These are phyloP conservation scores for Triangularia verruculosa DNA, from an alignment of 2,329 filamentous ascomycete genomes.

Conservation along the genomic window DNA sequence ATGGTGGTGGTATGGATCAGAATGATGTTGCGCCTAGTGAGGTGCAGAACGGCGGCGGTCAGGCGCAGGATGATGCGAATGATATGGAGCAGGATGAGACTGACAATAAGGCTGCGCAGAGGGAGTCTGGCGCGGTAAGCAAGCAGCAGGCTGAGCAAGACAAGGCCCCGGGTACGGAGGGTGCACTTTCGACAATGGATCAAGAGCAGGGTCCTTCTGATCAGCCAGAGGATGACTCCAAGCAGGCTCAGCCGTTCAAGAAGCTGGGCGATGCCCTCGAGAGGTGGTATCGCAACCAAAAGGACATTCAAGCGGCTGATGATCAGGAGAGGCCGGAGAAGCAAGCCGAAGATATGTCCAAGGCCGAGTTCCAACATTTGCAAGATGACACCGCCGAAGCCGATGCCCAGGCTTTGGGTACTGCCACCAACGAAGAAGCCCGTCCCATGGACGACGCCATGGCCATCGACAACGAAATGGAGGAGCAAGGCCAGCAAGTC, in stretches of 20 bases:
- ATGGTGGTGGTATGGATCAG: conserved; percentile 51
- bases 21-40: conserved; percentile 65
- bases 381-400: conserved; percentile 75
- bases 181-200: conserved; percentile 48
- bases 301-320: conserved; percentile 68
- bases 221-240: conserved; percentile 42
- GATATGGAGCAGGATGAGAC: conserved; percentile 39
- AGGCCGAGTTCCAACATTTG: conserved; percentile 90
- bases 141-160: conserved; percentile 63
- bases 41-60: conserved; percentile 62
- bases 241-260: conserved; percentile 72
- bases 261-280: conserved; percentile 92
- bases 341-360: conserved; percentile 63
- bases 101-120: conserved; percentile 61
- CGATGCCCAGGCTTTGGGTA: conserved; percentile 90
- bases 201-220: conserved; percentile 46
- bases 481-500: conserved; percentile 45
- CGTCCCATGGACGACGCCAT: conserved; percentile 83
- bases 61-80: conserved; percentile 57
- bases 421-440: conserved; percentile 82
- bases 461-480: conserved; percentile 71
- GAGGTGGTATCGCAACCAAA: conserved; percentile 85
- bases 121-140: conserved; percentile 61
- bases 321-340: conserved; percentile 51
- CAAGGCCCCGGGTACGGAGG: conserved; percentile 61